Evolutionary conservation across 2,329 filamentous ascomycete genomes (phyloP).

Genomic region (Ophiostoma sp.): DNA sequence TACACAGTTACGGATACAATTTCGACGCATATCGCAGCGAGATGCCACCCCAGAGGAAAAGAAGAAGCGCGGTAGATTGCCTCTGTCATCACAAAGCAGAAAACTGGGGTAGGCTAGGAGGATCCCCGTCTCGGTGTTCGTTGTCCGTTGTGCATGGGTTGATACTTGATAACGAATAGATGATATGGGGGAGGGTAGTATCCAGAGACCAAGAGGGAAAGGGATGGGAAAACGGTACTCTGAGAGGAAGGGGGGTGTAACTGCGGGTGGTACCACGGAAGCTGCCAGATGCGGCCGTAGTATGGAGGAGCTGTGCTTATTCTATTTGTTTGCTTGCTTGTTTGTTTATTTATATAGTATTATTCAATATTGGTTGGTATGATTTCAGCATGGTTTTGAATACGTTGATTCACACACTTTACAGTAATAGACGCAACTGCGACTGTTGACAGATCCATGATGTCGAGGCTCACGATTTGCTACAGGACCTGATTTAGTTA

Average conservation of each 20-base stretch:
- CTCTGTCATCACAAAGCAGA: neutral
- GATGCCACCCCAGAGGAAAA: neutral
- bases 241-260: slow-evolving; percentile 27
- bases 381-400: no score
- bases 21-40: neutral
- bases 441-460: no score
- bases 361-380: no score
- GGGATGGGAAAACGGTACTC: neutral
- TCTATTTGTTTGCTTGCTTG: no score
- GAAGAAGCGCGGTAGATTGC: no score
- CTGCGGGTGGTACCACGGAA: neutral
- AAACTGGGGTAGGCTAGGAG: slow-evolving; percentile 1
- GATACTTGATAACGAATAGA: neutral
- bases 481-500: no score
- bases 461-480: no score
- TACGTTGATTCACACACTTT: no score
- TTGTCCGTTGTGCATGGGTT: slow-evolving; percentile 14
- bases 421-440: no score
- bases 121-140: slow-evolving; percentile 14
- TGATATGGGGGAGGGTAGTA: slow-evolving; percentile 2
- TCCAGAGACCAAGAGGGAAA: neutral
- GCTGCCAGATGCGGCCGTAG: neutral
- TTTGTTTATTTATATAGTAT: no score
- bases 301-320: no score
- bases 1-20: no score